Evolutionary conservation across 192 early-diverging fungal genomes (phyloP), one percentile per base, ranked within the genome.

Genomic region (Coemansia sp.): DNA sequence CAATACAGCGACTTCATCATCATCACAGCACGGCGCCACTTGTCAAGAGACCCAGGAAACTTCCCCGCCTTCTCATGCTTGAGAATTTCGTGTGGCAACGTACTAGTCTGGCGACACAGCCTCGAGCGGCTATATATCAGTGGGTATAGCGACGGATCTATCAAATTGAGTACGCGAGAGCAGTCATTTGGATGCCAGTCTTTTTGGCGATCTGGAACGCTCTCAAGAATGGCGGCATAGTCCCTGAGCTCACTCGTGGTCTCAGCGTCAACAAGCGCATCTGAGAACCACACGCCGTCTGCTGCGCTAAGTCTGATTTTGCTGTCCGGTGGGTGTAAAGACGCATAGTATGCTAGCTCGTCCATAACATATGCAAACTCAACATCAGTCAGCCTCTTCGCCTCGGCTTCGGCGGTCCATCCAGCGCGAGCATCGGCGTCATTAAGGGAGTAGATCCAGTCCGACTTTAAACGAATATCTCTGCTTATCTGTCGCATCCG

Each of bases 141-240:
- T 39, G 83, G 80, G 60, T 64, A 86, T 10, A 88, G 75, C 50
- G 85, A 87, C 33, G 81, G 87, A 57, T 88, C 78, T 9, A 88
- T 74, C 5, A 88, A 74, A 34, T 85, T 80, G 20, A 85, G 76
- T 11, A 88, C 83, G 66, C 78, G 81, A 33, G 84, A 65, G 62
- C 13, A n/a, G n/a, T 78, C 74, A 3, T 78, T 80, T 72, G 88
- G 84, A 84, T 84, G 84, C 18, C 86, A 74, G 66, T 61, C 34
- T 18, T 61, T 61, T 7, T 61, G 58, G 58, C 27, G 16, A 16
- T 9, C 9, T 38, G 58, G 34, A 3, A 36, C n/a, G 34, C 34
- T 18, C 13, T 22, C 41, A 39, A 50, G 29, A 24, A 49, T n/a
- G 2, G 27, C 24, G 2, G 64, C 29, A 18, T 47, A 50, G 15